Base-by-base conservation (phyloP, 768 basidiomycete species). In the Hirschioporus abietinus region DNA sequence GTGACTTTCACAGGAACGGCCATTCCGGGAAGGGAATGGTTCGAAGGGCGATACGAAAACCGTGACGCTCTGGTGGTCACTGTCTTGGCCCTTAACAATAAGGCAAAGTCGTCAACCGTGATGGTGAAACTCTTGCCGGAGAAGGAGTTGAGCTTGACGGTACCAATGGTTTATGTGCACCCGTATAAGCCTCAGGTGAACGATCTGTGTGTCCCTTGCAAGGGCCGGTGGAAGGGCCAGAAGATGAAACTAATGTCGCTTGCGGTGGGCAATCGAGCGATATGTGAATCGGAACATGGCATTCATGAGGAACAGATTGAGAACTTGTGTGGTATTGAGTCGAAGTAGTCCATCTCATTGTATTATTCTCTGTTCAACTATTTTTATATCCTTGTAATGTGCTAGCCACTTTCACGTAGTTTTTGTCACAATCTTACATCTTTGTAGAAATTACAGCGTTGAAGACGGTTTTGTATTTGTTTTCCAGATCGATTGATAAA, bases 101-200 rank as follows among this genome's bases (percentile, higher is more conserved):
- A 78, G 17, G 74, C 72, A 23, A 67, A 74, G 20, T 60, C 66
- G 65, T 74, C 63, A 72, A 76, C 24, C 63, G 78, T 60, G 64
- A 75, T 71, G 34, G 71, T 73, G 67, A 78, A 35, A 72, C 74
- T 67, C 60, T 71, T 76, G 7, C 76, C 74, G 57, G 72, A 74
- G 34, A 76, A 74, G 25, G 75, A 75, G 30, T 75, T 78, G 26
- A 73, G 74, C 8, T 70, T 75, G 20, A 77, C 83, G 24, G 76
- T 81, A 20, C 78, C 80, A 24, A 75, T 80, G 67, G 74, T 72
- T 59, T 83, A 82, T 65, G 74, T 86, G 26, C 72, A 69, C 1
- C 81, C 84, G 5, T 72, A 83, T 8, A 73, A 68, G 17, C 84
- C 85, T 1, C 65, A 70, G 15, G 76, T 74, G 58, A 81, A 79